Base-by-base conservation (phyloP, 768 basidiomycete genomes). In the Candolleomyces efflorescens region DNA sequence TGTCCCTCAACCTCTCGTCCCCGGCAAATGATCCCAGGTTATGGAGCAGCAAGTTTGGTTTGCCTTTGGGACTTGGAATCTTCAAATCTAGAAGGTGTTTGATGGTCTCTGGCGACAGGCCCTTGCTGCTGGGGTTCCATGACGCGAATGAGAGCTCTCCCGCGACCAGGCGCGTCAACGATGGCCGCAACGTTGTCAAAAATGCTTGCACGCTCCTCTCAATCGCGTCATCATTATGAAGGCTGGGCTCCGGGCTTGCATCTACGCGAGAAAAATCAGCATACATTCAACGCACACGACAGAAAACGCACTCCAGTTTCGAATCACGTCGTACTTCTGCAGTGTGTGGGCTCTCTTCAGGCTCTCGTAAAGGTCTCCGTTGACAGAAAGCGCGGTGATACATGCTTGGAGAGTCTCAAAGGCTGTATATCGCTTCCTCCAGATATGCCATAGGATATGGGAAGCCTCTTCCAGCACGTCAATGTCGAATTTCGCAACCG, bases 1-100 rank as follows among this genome's bases (percentile, higher is more conserved):
- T 68, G 32, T 56, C 59, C n/a, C 68, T 59, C 15, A 78, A 65
- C 17, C 63, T 37, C 11, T 60, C 56, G 26, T 77, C 73, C 3
- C 61, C 55, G n/a, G 60, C 61, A 57, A 77, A 78, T n/a, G 67
- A 71, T 18, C 76, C 77, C 6, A 77, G 61, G 53, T 75, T 68
- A 51, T 79, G 76, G 0, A 79, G 68, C 5, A 79, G 64, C 1
- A 78, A 69, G 53, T 72, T 76, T 0, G 77, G 77, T 54, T 71
- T 75, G 13, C 72, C 75, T 53, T 73, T 72, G 11, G 76, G 44
- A 36, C 55, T 67, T 2, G 75, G 75, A 46, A 79, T 75, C 9
- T 59, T 60, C 24, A 78, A 62, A 3, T 61, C 58, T 17, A n/a
- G 48, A 0, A 78, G 60, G 57, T 77, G 72, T 12, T 50, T 53